Evolutionary conservation across 495 filamentous ascomycete genomes (phyloP).

Genomic region (Monascus purpureus): DNA sequence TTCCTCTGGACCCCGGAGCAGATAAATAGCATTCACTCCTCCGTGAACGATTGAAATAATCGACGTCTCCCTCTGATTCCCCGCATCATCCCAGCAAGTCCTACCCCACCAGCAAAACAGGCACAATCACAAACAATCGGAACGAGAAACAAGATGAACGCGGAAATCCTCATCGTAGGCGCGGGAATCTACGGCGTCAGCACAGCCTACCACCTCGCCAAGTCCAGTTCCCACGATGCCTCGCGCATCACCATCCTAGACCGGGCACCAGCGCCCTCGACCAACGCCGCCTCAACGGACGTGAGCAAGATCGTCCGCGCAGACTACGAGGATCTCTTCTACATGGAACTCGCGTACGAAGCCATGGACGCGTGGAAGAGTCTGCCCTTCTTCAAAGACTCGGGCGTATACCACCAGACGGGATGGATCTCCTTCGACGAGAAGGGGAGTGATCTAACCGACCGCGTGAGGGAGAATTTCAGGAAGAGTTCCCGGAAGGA

Average conservation of each 20-base stretch:
- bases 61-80: too few relatives aligned
- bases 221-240: conserved; percentile 6
- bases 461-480: conserved; percentile 21
- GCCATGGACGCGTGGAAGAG: conserved; percentile 16
- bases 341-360: conserved; percentile 18
- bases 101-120: too few relatives aligned
- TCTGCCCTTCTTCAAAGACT: conserved; percentile 10
- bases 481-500: conserved; percentile 6
- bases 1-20: too few relatives aligned
- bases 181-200: conserved; percentile 30
- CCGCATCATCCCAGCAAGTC: too few relatives aligned
- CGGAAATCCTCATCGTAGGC: conserved; percentile 24
- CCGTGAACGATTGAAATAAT: too few relatives aligned
- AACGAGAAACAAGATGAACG: too few relatives aligned
- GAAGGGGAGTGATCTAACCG: conserved; percentile 12
- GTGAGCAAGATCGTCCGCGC: conserved; percentile 23
- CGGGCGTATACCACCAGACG: conserved; percentile 14
- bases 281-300: conserved; percentile 16
- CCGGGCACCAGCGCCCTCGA: conserved; percentile 15
- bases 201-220: conserved; percentile 29
- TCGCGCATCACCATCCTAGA: conserved; percentile 21
- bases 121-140: too few relatives aligned
- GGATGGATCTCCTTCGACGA: conserved; percentile 26
- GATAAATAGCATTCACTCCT: too few relatives aligned
- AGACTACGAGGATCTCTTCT: conserved; percentile 19